phyloP scores from a whole-genome alignment of 1,284 basidiomycete species.

The Polyporus tsugae region DNA sequence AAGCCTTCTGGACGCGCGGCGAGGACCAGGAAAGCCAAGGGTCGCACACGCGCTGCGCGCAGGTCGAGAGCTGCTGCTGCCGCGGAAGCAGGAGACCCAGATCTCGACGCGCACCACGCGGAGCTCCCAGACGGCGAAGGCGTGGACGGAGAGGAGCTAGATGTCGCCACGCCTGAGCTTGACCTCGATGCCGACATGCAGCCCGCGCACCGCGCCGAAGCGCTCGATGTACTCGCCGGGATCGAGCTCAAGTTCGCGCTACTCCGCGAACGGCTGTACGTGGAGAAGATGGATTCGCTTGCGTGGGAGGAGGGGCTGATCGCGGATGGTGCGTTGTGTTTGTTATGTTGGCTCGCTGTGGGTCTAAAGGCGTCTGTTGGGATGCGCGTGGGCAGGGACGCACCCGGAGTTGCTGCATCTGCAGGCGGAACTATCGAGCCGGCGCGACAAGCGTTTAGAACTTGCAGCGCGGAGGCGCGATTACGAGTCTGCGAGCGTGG shows the following conservation, averaged over 20 bases:
- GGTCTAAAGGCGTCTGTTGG: conserved; percentile 12
- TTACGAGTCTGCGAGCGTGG: conserved; percentile 66
- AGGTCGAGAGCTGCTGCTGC: conserved; percentile 42
- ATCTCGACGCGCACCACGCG: conserved; percentile 50
- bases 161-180: conserved; percentile 34
- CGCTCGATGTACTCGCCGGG: conserved; percentile 76
- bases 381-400: conserved; percentile 53
- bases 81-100: conserved; percentile 46
- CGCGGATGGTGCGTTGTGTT: conserved; percentile 58
- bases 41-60: conserved; percentile 31
- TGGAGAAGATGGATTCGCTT: conserved; percentile 84
- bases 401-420: conserved; percentile 88
- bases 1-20: conserved; percentile 40
- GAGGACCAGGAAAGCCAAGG: conserved; percentile 39
- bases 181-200: conserved; percentile 44
- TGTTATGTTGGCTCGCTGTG: conserved; percentile 9
- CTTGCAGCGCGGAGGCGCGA: conserved; percentile 75
- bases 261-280: conserved; percentile 75
- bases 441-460: conserved; percentile 78
- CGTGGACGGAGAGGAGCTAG: conserved; percentile 33
- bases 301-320: conserved; percentile 81
- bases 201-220: conserved; percentile 70
- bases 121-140: conserved; percentile 50
- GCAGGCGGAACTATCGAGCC: conserved; percentile 73
- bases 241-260: conserved; percentile 84